Percentiles rank a stretch among this genome's conserved stretches.
Evolutionary conservation across 2,329 filamentous ascomycete species (phyloP).

Genomic region (Lachnum nothofagi): DNA sequence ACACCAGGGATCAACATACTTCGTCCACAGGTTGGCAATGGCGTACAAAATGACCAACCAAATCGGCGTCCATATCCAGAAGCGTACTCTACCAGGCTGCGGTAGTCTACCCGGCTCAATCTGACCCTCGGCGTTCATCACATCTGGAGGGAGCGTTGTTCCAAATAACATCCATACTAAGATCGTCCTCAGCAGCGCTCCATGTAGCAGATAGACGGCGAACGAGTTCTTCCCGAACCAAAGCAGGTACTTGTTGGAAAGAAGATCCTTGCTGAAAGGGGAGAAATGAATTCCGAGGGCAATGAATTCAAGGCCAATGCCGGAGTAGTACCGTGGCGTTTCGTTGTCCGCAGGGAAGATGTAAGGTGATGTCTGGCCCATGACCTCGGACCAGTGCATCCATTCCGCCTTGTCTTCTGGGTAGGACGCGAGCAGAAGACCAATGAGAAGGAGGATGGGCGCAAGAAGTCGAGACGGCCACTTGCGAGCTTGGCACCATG

Average conservation of each 20-base stretch:
- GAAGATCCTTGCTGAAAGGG: constrained; percentile 44
- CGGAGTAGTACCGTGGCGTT: constrained; percentile 45
- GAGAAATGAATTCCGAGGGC: constrained; percentile 50
- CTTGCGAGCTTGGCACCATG: constrained; percentile 41
- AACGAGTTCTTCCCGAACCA: constrained; percentile 62
- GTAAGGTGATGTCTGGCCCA: constrained; percentile 38
- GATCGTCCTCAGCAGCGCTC: constrained; percentile 53
- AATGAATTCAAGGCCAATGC: constrained; percentile 45
- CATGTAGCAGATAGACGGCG: constrained; percentile 60
- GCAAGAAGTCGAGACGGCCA: constrained; percentile 44
- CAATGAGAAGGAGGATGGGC: constrained; percentile 44
- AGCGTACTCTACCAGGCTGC: constrained; percentile 36
- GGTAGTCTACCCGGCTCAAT: constrained; percentile 32
- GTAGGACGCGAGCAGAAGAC: constrained; percentile 55
- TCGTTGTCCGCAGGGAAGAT: constrained; percentile 46
- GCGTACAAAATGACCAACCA: constrained; percentile 46
- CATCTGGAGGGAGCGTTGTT: constrained; percentile 33
- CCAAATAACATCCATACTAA: constrained; percentile 57
- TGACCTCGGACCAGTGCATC: constrained; percentile 48
- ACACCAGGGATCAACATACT: constrained; percentile 49
- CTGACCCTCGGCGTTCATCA: constrained; percentile 32
- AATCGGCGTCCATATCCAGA: constrained; percentile 38
- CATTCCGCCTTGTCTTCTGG: constrained; percentile 52
- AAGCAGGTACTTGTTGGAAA: constrained; percentile 51
- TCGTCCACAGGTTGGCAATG: constrained; percentile 47